Percentiles rank a stretch among this genome's conserved stretches.
Conservation (phyloP, 306 rosid genomes). For the Pueraria montana region DNA sequence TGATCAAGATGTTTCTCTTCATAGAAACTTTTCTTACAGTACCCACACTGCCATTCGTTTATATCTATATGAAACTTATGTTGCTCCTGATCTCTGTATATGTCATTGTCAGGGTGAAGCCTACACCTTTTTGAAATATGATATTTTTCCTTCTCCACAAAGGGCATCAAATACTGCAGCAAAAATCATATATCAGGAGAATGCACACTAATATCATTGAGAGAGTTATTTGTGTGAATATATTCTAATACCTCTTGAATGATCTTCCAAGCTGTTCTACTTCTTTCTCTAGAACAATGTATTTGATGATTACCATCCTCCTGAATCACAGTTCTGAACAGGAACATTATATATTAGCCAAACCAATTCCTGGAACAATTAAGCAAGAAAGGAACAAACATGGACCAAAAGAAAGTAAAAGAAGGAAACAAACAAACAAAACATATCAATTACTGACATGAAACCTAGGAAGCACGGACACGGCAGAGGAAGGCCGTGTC, state of each 20-base stretch:
- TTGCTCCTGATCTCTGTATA: conserved; percentile 67
- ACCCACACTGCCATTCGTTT: conserved; percentile 67
- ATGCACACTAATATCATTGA: conserved; percentile 22
- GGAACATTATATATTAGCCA: conserved; percentile 48
- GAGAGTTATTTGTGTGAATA: conserved; percentile 17
- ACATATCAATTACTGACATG: conserved; percentile 6
- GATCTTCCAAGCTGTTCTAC: conserved; percentile 66
- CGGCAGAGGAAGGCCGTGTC: no score
- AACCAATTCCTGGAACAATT: conserved; percentile 34
- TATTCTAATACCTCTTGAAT: conserved; percentile 62
- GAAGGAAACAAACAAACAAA: conserved; percentile 30
- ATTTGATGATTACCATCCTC: conserved; percentile 52
- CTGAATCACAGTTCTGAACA: conserved; percentile 53
- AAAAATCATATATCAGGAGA: conserved; percentile 41
- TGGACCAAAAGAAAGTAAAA: conserved; percentile 18
- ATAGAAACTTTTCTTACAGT: conserved; percentile 63
- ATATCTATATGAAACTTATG: conserved; percentile 59
- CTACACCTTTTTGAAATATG: conserved; percentile 58
- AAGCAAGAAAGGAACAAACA: conserved; percentile 38
- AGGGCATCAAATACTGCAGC: conserved; percentile 63
- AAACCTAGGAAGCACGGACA: no score
- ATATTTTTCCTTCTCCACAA: conserved; percentile 64
- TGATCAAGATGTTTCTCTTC: conserved; percentile 74
- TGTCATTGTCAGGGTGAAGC: conserved; percentile 64
- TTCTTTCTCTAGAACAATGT: conserved; percentile 74